Evolutionary conservation across 176 grass and related monocot species (phyloP).

Genomic region (Oryza brachyantha): DNA sequence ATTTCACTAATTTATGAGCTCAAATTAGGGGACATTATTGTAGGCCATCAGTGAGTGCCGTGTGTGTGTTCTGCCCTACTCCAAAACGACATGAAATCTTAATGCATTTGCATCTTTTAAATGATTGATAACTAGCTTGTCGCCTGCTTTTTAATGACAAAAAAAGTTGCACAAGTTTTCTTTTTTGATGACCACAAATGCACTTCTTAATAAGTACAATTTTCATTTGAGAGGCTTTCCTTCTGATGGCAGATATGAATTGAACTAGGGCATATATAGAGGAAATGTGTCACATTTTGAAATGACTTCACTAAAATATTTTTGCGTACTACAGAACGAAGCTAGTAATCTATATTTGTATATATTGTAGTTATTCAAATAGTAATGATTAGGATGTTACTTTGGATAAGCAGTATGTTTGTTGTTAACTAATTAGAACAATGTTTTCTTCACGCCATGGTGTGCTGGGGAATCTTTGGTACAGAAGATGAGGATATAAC

Average conservation of each 20-base stretch:
- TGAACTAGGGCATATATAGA: background rate
- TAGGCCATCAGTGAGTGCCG: background rate
- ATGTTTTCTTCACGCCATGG: background rate
- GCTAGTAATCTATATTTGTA: background rate
- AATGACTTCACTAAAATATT: background rate
- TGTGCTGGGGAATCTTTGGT: background rate
- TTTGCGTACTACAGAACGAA: background rate
- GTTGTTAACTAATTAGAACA: background rate
- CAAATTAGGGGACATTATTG: background rate
- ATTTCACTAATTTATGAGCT: background rate
- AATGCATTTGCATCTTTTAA: background rate
- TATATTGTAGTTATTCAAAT: background rate
- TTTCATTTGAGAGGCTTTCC: background rate
- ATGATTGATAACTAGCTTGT: background rate
- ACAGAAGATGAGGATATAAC: background rate
- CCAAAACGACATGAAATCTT: background rate
- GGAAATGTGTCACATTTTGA: background rate
- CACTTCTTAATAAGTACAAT: background rate
- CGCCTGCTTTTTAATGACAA: background rate
- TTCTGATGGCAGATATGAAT: background rate
- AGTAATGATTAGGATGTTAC: background rate
- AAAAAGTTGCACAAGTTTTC: background rate
- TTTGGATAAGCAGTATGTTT: background rate
- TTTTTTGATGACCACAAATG: background rate
- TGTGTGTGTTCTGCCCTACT: background rate